Percentiles rank a stretch among this genome's conserved stretches.
Conservation (phyloP, 2,329 filamentous ascomycete species). For the Neofusicoccum kwambonambiense region DNA sequence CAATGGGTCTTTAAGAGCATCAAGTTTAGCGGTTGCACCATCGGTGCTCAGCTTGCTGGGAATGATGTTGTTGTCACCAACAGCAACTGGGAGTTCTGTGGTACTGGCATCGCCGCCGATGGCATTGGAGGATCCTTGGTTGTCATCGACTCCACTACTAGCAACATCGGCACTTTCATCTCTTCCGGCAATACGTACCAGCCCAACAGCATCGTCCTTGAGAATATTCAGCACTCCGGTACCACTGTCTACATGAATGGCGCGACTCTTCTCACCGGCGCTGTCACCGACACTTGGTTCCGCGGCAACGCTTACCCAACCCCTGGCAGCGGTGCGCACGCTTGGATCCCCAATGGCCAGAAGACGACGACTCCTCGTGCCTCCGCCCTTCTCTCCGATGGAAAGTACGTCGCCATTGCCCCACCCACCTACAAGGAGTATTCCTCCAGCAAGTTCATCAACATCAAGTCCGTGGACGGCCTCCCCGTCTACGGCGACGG, state of each 20-base stretch:
- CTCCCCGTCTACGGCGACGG: constrained; percentile 8
- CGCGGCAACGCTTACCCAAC: constrained; percentile 10
- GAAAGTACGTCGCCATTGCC: constrained; percentile 11
- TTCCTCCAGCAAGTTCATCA: constrained; percentile 8
- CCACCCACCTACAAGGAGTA: constrained; percentile 17
- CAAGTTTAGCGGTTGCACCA: constrained; percentile 14
- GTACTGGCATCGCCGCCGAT: background rate
- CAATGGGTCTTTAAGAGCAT: constrained; percentile 37
- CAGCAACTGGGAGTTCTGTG: constrained; percentile 7
- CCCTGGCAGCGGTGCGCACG: background rate
- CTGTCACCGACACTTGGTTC: constrained; percentile 13
- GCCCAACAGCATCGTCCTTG: constrained; percentile 15
- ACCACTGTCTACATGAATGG: background rate
- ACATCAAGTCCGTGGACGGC: constrained; percentile 15
- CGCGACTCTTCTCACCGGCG: constrained; percentile 1
- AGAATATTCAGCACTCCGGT: constrained; percentile 12
- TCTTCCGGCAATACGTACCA: background rate
- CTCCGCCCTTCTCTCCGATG: background rate
- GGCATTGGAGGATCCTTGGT: constrained; percentile 7
- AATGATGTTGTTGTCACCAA: constrained; percentile 12
- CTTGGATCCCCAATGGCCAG: background rate
- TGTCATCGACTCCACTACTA: constrained; percentile 4
- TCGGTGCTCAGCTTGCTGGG: background rate
- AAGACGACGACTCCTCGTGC: background rate
- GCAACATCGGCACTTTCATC: constrained; percentile 6